These are phyloP conservation scores for Aspergillus asperescens DNA, from an alignment of 495 filamentous ascomycete genomes.

Conservation along the genomic window DNA sequence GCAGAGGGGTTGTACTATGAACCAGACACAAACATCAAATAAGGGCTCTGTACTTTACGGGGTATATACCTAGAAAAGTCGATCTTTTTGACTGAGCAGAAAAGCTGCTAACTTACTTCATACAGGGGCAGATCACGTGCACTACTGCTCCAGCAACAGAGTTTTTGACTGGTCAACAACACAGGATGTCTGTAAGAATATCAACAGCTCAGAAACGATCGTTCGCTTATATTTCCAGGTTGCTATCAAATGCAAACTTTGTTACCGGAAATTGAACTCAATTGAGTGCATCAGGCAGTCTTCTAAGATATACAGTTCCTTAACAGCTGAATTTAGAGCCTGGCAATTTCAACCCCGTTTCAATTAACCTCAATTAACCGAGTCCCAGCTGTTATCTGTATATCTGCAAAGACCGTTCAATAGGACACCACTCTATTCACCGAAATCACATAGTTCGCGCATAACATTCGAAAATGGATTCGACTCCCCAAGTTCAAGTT, in stretches of 20 bases:
- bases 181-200: neutral
- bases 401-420: neutral
- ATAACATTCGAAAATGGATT: slow-evolving; percentile 19
- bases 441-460: neutral
- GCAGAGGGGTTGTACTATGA: no score
- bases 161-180: neutral
- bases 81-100: no score
- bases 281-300: neutral
- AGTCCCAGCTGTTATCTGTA: neutral
- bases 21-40: no score
- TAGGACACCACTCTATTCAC: neutral
- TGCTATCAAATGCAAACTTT: neutral
- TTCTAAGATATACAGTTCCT: neutral
- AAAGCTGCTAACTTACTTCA: no score
- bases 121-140: neutral
- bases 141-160: neutral
- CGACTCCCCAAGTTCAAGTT: slow-evolving; percentile 23
- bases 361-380: neutral
- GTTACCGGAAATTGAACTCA: neutral
- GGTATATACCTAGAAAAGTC: no score
- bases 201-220: neutral
- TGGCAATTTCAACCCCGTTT: neutral
- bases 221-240: neutral
- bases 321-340: neutral
- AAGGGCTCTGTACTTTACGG: no score